These are phyloP conservation scores for Prunella vulgaris DNA, from an alignment of 257 asterid genomes.

Conservation along the genomic window DNA sequence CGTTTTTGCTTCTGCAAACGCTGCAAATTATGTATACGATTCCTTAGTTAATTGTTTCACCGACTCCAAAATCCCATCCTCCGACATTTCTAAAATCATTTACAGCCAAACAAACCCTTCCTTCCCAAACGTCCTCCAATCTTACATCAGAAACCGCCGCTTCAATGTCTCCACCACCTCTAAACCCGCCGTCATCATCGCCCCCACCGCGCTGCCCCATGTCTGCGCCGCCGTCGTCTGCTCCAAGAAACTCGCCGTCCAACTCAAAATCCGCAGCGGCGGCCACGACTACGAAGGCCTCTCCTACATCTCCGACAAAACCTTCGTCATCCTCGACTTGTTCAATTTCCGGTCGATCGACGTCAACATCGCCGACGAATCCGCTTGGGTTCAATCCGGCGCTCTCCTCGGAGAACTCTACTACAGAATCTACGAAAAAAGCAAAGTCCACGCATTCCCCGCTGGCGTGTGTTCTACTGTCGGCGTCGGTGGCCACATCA, in stretches of 20 bases:
- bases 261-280: slow-evolving; percentile 58
- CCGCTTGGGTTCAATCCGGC: slow-evolving; percentile 59
- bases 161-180: slow-evolving; percentile 45
- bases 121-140: slow-evolving; percentile 30
- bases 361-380: slow-evolving; percentile 24
- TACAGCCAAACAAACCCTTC: slow-evolving; percentile 37
- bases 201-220: slow-evolving; percentile 38
- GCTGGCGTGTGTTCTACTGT: slow-evolving; percentile 60
- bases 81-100: slow-evolving; percentile 25
- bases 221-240: slow-evolving; percentile 43
- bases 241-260: slow-evolving; percentile 30
- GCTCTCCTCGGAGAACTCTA: slow-evolving; percentile 55
- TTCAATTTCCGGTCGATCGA: slow-evolving; percentile 38
- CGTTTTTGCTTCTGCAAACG: neutral
- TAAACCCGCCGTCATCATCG: slow-evolving; percentile 32
- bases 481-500: slow-evolving; percentile 56
- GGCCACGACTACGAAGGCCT: slow-evolving; percentile 62
- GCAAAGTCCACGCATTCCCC: slow-evolving; percentile 38
- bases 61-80: slow-evolving; percentile 15
- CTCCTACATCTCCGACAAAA: slow-evolving; percentile 37
- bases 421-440: slow-evolving; percentile 41
- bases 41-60: slow-evolving; percentile 30
- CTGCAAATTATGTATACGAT: slow-evolving; percentile 16
- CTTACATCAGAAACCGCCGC: slow-evolving; percentile 46
- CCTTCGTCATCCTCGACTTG: slow-evolving; percentile 48